A percentile compares a stretch with the other conserved stretches of the same genome.
These are phyloP conservation scores for Westerdykella sp. DNA, from an alignment of 2,329 filamentous ascomycete genomes.

Conservation along the genomic window DNA sequence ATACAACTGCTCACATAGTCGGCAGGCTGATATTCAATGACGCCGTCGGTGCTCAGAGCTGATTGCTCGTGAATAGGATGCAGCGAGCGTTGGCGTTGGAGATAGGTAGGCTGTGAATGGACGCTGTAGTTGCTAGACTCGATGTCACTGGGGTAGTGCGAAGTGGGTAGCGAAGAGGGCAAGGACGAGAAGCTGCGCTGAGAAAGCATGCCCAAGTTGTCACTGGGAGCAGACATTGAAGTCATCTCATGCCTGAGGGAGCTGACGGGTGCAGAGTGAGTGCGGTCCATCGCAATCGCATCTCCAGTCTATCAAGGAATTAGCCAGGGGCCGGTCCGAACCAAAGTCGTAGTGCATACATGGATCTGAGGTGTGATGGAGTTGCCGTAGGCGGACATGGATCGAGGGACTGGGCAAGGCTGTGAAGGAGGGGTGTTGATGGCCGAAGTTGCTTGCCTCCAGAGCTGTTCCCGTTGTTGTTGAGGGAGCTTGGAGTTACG, in stretches of 20 bases:
- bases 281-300: conserved; percentile 27
- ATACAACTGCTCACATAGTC: conserved; percentile 33
- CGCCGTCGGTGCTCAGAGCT: conserved; percentile 11
- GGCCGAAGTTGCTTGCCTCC: conserved; percentile 25
- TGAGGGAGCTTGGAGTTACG: conserved; percentile 30
- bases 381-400: conserved; percentile 21
- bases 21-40: conserved; percentile 33
- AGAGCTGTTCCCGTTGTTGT: conserved; percentile 31
- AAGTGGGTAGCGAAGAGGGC: conserved; percentile 21
- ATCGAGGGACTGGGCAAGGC: conserved; percentile 28
- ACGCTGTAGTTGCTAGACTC: conserved; percentile 27
- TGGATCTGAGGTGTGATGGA: conserved; percentile 19
- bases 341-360: conserved; percentile 31
- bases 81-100: conserved; percentile 15
- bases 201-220: conserved; percentile 12
- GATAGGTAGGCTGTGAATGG: conserved; percentile 19
- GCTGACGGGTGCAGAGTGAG: conserved; percentile 28
- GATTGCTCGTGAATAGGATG: conserved; percentile 22
- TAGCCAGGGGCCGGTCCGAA: conserved; percentile 21
- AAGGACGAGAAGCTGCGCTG: conserved; percentile 19
- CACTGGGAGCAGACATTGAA: conserved; percentile 21
- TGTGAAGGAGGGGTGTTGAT: conserved; percentile 10
- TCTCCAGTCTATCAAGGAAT: conserved; percentile 20
- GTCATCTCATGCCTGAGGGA: conserved; percentile 19
- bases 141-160: conserved; percentile 19